Percentiles rank a stretch among this genome's conserved stretches.
phyloP scores from a whole-genome alignment of 352 stramenopile genomes.

The Globisporangium splendens region DNA sequence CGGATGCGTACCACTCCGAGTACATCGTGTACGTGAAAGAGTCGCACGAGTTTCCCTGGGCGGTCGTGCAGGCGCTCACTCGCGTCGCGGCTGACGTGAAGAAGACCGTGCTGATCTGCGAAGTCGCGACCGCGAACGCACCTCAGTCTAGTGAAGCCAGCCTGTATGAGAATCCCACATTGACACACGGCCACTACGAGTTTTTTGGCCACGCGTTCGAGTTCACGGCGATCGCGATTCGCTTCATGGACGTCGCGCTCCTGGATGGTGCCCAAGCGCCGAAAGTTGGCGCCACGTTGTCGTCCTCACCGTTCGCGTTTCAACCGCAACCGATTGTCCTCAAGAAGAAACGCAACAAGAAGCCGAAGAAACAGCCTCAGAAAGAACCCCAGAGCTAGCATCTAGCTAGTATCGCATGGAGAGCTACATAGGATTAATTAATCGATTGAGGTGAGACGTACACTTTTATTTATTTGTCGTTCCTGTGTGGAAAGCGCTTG shows the following conservation, averaged over 20 bases:
- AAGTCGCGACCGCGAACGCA: slow-evolving; percentile 25
- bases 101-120: slow-evolving; percentile 69
- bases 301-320: slow-evolving; percentile 29
- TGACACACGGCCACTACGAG: slow-evolving; percentile 28
- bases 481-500: no score
- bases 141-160: background rate
- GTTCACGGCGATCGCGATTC: slow-evolving; percentile 42
- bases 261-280: slow-evolving; percentile 2
- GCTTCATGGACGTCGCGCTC: slow-evolving; percentile 48
- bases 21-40: slow-evolving; percentile 64
- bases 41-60: slow-evolving; percentile 27
- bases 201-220: slow-evolving; percentile 31
- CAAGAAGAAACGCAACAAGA: slow-evolving; percentile 28
- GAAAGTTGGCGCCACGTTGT: slow-evolving; percentile 5
- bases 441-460: slow-evolving; percentile 6
- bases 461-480: slow-evolving; percentile 3
- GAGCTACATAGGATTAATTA: background rate
- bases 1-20: slow-evolving; percentile 59
- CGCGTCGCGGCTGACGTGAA: slow-evolving; percentile 73
- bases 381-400: background rate
- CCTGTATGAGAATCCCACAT: background rate
- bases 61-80: slow-evolving; percentile 61
- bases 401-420: background rate
- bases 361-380: slow-evolving; percentile 6
- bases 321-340: slow-evolving; percentile 30